These are phyloP conservation scores for Nakazawaea ernobii DNA, from an alignment of 805 yeast genomes.

Conservation along the genomic window DNA sequence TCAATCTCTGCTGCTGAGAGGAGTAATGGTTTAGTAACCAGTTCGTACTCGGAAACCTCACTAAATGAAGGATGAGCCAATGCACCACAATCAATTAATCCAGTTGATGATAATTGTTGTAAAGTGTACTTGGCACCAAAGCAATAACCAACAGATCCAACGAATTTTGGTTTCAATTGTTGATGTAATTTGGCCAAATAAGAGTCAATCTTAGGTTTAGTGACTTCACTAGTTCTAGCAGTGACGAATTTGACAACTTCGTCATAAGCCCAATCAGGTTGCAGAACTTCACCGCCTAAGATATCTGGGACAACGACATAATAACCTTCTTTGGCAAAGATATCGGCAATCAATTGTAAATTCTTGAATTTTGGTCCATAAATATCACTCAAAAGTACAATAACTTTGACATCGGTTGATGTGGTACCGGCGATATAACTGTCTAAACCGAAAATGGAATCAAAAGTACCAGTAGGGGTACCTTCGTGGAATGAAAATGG, in stretches of 20 bases:
- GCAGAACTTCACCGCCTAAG: conserved; percentile 48
- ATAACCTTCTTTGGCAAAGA: conserved; percentile 49
- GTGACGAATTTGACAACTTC: neutral
- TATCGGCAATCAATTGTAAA: conserved; percentile 56
- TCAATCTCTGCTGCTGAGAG: conserved; percentile 77
- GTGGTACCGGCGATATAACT: conserved; percentile 44
- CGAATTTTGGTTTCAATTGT: conserved; percentile 38
- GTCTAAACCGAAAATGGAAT: conserved; percentile 35
- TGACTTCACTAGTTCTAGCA: conserved; percentile 28
- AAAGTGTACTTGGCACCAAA: conserved; percentile 73
- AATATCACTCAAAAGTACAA: conserved; percentile 67
- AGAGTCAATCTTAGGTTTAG: conserved; percentile 40
- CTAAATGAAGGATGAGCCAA: conserved; percentile 83
- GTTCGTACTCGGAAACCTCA: conserved; percentile 55
- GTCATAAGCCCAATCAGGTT: conserved; percentile 15
- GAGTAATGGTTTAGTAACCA: conserved; percentile 50
- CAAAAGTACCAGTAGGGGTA: conserved; percentile 36
- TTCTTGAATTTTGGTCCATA: conserved; percentile 59
- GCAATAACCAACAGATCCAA: conserved; percentile 73
- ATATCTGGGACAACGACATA: conserved; percentile 77
- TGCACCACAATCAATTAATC: conserved; percentile 50
- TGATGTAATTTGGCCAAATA: conserved; percentile 40
- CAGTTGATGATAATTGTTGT: conserved; percentile 38
- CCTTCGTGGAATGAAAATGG: conserved; percentile 43
- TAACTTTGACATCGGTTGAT: conserved; percentile 33